Evolutionary conservation across 306 rosid species (phyloP).

Genomic region (Cicer chorassanicum): DNA sequence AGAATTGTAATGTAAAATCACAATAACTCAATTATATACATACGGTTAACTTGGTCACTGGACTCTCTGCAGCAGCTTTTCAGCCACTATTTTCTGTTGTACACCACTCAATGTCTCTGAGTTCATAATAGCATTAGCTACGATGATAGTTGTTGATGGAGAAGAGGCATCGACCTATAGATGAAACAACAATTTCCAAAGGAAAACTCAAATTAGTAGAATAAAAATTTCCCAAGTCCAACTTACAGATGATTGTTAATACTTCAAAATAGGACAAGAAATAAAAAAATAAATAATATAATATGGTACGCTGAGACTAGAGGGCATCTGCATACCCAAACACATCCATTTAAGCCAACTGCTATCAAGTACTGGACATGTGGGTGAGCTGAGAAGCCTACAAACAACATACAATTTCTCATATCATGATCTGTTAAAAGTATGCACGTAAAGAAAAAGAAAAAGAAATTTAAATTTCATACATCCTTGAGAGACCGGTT

Average conservation of each 20-base stretch:
- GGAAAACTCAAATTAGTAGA: slow-evolving; percentile 25
- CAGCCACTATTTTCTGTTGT: slow-evolving; percentile 92
- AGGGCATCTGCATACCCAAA: slow-evolving; percentile 64
- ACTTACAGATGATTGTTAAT: slow-evolving; percentile 15
- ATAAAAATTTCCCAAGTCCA: slow-evolving; percentile 10
- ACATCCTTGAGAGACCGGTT: slow-evolving; percentile 87
- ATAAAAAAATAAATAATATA: neutral
- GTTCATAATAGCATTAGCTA: slow-evolving; percentile 72
- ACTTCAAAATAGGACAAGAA: slow-evolving; percentile 25
- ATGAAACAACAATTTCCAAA: slow-evolving; percentile 24
- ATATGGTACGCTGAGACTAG: slow-evolving; percentile 15
- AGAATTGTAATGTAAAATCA: slow-evolving; percentile 29
- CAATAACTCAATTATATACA: slow-evolving; percentile 22
- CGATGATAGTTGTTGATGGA: slow-evolving; percentile 64
- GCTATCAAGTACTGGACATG: slow-evolving; percentile 43
- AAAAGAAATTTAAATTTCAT: slow-evolving; percentile 33
- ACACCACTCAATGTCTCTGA: slow-evolving; percentile 75
- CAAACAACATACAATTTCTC: slow-evolving; percentile 23
- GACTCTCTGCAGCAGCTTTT: slow-evolving; percentile 69
- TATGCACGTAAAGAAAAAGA: slow-evolving; percentile 12
- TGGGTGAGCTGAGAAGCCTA: no score
- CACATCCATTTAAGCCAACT: slow-evolving; percentile 88
- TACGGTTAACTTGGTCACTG: slow-evolving; percentile 53
- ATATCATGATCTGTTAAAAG: slow-evolving; percentile 28
- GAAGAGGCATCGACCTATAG: slow-evolving; percentile 74